Evolutionary conservation across 306 rosid genomes (phyloP).

Genomic region (Sindora glabra): DNA sequence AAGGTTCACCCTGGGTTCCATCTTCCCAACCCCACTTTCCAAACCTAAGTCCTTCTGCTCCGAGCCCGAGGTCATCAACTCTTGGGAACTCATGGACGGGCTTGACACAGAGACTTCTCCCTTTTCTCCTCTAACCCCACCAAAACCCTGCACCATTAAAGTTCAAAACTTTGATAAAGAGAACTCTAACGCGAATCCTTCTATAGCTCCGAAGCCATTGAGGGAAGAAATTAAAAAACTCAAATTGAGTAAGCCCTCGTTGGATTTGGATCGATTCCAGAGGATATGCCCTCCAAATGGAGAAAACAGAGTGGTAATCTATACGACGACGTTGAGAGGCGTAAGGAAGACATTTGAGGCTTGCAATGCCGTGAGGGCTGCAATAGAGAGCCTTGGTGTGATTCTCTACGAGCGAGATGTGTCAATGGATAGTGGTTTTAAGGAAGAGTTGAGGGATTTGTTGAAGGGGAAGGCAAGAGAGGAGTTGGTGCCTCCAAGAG

Average conservation of each 20-base stretch:
- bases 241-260: neutral
- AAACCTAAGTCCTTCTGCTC: slow-evolving; percentile 34
- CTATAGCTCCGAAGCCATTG: neutral
- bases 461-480: slow-evolving; percentile 36
- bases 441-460: slow-evolving; percentile 46
- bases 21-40: slow-evolving; percentile 24
- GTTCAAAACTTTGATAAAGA: slow-evolving; percentile 32
- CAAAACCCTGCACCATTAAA: slow-evolving; percentile 9
- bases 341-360: slow-evolving; percentile 71
- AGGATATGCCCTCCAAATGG: slow-evolving; percentile 60
- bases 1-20: slow-evolving; percentile 38
- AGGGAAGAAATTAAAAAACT: neutral
- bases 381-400: slow-evolving; percentile 48
- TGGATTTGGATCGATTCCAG: slow-evolving; percentile 43
- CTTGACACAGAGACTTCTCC: slow-evolving; percentile 82
- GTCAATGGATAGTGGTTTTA: slow-evolving; percentile 74
- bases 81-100: slow-evolving; percentile 97
- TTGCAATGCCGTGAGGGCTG: slow-evolving; percentile 62
- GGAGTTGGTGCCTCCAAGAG: slow-evolving; percentile 48
- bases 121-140: slow-evolving; percentile 37
- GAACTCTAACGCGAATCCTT: slow-evolving; percentile 45
- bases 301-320: slow-evolving; percentile 68
- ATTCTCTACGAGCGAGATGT: slow-evolving; percentile 72
- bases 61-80: slow-evolving; percentile 64
- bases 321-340: slow-evolving; percentile 78